Base-by-base conservation (phyloP, 441 rosid genomes). In the Erodium texanum region DNA sequence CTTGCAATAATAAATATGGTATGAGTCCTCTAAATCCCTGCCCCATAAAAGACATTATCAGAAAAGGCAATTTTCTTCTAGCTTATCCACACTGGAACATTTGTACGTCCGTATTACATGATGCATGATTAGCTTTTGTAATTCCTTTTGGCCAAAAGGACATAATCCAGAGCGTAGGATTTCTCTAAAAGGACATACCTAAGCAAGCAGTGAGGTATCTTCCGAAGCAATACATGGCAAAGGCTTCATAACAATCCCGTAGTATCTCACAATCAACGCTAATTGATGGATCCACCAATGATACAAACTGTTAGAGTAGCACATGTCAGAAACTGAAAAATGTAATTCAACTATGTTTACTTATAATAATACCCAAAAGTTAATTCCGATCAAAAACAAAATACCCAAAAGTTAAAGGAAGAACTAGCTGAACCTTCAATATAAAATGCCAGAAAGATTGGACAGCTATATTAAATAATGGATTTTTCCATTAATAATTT, bases 151-250 rank as follows among this genome's bases (percentile, higher is more conserved):
- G 61, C 24, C 11, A 6, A 54, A 23, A 54, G 61, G 61, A 54
- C 61, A 19, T 15, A 2, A 0, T 18, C 7, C 16, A 43, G 23
- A 15, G 66, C 3, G 23, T 45, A 56, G 58, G 73, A 75, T 27
- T 50, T 73, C 41, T 68, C 0, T 65, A 65, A 71, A 77, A 71
- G 24, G 63, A 74, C 84, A 61, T 89, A 95, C 99, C 99, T 77
- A 95, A 69, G 92, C 99, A 93, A 19, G 97, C 99, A 72, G 88
- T 84, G 68, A 95, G 96, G 80, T 95, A 92, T 84, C 99, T 87
- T 80, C 98, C 99, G 74, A 95, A 95, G 87, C 99, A 92, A 86
- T 95, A 95, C 98, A 95, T 92, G 76, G 99, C 99, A 76, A 93
- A 93, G 70, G 97, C 88, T 75, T 93, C 99, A 70, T 95, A 95